A percentile compares a stretch with the other conserved stretches of the same genome.
Evolutionary conservation across 768 basidiomycete species (phyloP).

Genomic region (Lentinus brumalis): DNA sequence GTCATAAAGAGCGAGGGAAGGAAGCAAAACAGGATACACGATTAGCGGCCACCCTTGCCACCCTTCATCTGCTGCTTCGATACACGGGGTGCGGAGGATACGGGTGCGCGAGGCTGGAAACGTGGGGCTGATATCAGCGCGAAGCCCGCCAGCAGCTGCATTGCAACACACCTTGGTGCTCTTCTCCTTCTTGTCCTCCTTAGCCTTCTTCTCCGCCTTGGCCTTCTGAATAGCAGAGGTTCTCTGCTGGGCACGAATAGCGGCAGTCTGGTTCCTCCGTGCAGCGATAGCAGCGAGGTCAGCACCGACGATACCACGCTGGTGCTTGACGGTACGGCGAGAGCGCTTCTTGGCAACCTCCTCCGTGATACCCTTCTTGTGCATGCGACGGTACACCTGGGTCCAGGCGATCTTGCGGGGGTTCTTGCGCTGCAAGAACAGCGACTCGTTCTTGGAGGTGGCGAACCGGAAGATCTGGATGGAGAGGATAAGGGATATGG

Average conservation of each 20-base stretch:
- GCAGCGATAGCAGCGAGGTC: constrained; percentile 91
- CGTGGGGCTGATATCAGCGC: neutral
- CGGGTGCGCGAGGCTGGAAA: constrained; percentile 56
- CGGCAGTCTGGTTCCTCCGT: constrained; percentile 89
- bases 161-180: constrained; percentile 56
- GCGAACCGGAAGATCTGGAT: constrained; percentile 92
- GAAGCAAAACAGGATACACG: constrained; percentile 26
- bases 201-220: constrained; percentile 96
- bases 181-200: constrained; percentile 82
- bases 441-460: constrained; percentile 89
- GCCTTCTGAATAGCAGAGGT: constrained; percentile 89
- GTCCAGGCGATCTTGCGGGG: constrained; percentile 99
- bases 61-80: constrained; percentile 98
- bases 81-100: constrained; percentile 73
- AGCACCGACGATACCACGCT: constrained; percentile 97
- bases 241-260: constrained; percentile 78
- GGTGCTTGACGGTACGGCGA: constrained; percentile 94
- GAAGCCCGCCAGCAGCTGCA: neutral
- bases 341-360: constrained; percentile 99
- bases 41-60: constrained; percentile 71
- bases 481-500: neutral
- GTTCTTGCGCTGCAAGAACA: constrained; percentile 99
- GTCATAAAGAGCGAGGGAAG: constrained; percentile 17
- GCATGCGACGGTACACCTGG: constrained; percentile 89
- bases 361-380: constrained; percentile 99